Evolutionary conservation across 2,329 filamentous ascomycete species (phyloP).

Genomic region (Aurifilum marmelostoma): DNA sequence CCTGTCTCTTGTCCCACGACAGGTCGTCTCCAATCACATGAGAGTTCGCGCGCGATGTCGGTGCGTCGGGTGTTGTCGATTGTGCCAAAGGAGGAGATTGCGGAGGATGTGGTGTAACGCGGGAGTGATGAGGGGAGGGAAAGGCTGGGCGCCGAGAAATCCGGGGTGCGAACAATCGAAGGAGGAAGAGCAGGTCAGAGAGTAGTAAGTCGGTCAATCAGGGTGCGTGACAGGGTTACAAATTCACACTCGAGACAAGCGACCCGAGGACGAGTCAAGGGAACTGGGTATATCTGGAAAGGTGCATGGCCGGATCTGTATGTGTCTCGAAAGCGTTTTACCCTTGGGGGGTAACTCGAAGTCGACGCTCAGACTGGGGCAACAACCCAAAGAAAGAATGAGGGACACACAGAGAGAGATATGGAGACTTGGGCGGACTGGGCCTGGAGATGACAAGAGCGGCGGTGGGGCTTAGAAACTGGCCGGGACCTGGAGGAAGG

Average conservation of each 20-base stretch:
- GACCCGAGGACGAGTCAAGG: conserved; percentile 16
- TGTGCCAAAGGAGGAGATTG: conserved; percentile 12
- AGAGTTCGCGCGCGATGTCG: conserved; percentile 2
- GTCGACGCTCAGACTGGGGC: conserved; percentile 9
- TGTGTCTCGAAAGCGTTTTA: conserved; percentile 38
- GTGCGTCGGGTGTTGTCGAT: not conserved
- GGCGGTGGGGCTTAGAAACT: not conserved
- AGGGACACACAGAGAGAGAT: conserved; percentile 8
- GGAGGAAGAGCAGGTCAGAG: too few relatives aligned
- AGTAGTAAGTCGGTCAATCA: not conserved
- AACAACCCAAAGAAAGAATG: not conserved
- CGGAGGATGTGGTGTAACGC: conserved; percentile 27
- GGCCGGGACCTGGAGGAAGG: not conserved
- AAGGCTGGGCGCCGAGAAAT: conserved; percentile 48
- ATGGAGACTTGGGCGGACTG: not conserved
- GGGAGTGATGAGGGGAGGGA: conserved; percentile 34
- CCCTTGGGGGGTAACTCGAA: conserved; percentile 31
- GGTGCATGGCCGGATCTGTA: conserved; percentile 18
- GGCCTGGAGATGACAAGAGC: conserved; percentile 5
- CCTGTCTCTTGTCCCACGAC: not conserved
- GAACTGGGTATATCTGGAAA: conserved; percentile 19
- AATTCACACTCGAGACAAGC: not conserved
- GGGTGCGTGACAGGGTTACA: not conserved
- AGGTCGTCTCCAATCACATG: not conserved
- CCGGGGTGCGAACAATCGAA: conserved; percentile 35